These are phyloP conservation scores for Puccinia horiana DNA, from an alignment of 1,284 basidiomycete genomes.

Conservation along the genomic window DNA sequence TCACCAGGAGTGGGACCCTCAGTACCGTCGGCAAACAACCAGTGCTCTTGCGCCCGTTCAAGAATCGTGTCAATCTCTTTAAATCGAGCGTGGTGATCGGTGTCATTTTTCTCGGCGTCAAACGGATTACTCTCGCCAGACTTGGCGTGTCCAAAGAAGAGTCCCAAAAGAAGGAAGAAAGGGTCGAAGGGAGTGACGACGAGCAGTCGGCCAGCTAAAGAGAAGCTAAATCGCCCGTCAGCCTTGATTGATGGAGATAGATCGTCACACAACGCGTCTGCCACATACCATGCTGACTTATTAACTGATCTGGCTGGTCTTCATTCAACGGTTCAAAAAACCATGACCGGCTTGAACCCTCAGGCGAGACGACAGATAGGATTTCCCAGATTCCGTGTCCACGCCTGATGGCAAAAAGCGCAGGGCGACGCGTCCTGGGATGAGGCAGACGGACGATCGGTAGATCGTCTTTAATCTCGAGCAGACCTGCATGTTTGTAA, in stretches of 20 bases:
- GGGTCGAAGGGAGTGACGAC: conserved; percentile 30
- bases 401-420: conserved; percentile 14
- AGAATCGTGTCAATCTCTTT: conserved; percentile 25
- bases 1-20: neutral
- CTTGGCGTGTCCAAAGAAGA: conserved; percentile 10
- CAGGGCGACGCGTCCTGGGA: conserved; percentile 20
- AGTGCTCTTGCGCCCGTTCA: neutral
- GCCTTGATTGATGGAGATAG: neutral
- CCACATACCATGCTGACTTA: conserved; percentile 25
- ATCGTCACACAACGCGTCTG: neutral
- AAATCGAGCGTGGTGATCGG: neutral
- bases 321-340: neutral
- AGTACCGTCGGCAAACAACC: conserved; percentile 3
- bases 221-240: neutral
- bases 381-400: conserved; percentile 18
- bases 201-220: conserved; percentile 33
- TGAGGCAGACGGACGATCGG: conserved; percentile 19
- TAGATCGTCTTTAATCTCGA: neutral
- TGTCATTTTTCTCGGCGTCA: neutral
- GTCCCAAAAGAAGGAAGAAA: conserved; percentile 27
- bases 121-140: neutral
- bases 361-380: conserved; percentile 15
- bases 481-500: neutral
- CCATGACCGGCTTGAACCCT: conserved; percentile 2
- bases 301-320: neutral